Evolutionary conservation across 140 eudicot genomes (phyloP).

Genomic region (Senecio squalidus): DNA sequence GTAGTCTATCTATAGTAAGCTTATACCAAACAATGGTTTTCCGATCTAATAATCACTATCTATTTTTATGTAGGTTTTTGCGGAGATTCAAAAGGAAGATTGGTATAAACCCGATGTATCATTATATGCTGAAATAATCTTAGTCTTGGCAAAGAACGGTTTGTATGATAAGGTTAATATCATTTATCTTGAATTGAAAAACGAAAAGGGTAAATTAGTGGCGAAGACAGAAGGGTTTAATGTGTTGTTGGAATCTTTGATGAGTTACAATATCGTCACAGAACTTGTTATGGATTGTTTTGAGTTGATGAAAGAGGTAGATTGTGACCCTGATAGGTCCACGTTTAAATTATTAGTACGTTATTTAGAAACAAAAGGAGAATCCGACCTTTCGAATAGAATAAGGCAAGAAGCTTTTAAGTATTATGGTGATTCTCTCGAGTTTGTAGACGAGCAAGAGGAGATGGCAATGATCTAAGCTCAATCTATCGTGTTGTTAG

Average conservation of each 20-base stretch:
- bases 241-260: slow-evolving; percentile 46
- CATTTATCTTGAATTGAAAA: slow-evolving; percentile 36
- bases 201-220: slow-evolving; percentile 36
- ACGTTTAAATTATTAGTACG: slow-evolving; percentile 41
- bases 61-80: slow-evolving; percentile 56
- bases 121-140: slow-evolving; percentile 48
- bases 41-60: neutral
- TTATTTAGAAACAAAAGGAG: slow-evolving; percentile 49
- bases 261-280: slow-evolving; percentile 41
- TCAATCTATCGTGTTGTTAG: no score
- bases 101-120: slow-evolving; percentile 66
- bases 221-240: slow-evolving; percentile 52
- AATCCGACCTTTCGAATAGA: slow-evolving; percentile 28
- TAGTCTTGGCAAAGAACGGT: slow-evolving; percentile 47
- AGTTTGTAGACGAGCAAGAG: slow-evolving; percentile 42
- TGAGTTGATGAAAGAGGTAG: slow-evolving; percentile 56
- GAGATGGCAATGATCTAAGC: slow-evolving; percentile 22
- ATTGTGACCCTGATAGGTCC: slow-evolving; percentile 60
- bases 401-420: slow-evolving; percentile 44
- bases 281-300: slow-evolving; percentile 45
- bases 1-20: slow-evolving; percentile 22
- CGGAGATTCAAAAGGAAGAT: slow-evolving; percentile 55
- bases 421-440: slow-evolving; percentile 45
- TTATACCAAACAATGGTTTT: neutral
- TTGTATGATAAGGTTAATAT: slow-evolving; percentile 40